Evolutionary conservation across 768 basidiomycete genomes (phyloP).

Genomic region (Psilocybe cubensis): DNA sequence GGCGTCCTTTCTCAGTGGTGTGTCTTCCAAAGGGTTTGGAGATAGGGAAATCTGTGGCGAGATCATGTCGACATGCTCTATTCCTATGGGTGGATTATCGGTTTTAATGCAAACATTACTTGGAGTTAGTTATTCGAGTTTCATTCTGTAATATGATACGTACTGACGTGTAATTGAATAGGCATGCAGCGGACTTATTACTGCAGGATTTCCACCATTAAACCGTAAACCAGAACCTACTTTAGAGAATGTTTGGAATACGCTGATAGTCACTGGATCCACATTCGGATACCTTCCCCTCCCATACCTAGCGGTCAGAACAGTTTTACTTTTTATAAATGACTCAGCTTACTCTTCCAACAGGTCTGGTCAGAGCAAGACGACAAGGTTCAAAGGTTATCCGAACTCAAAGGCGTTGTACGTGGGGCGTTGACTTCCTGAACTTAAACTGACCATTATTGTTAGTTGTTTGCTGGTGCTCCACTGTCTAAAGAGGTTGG

Average conservation of each 20-base stretch:
- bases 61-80: background rate
- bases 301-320: background rate
- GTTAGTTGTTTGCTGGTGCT: background rate
- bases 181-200: background rate
- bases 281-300: background rate
- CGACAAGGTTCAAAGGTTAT: background rate
- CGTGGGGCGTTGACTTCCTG: background rate
- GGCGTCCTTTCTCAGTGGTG: no score
- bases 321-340: no score
- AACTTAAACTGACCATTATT: no score
- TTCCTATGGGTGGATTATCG: background rate
- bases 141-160: background rate
- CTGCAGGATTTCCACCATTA: background rate
- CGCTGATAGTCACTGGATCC: background rate
- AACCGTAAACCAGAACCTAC: background rate
- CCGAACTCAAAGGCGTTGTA: background rate
- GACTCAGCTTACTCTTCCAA: no score
- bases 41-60: background rate
- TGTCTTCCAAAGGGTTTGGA: background rate
- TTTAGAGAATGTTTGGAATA: background rate
- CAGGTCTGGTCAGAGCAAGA: background rate
- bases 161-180: background rate
- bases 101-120: background rate
- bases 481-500: background rate
- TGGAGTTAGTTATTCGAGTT: background rate